Evolutionary conservation across 768 basidiomycete species (phyloP), one percentile per base, ranked within the genome.

Genomic region (Podaxis sp.): DNA sequence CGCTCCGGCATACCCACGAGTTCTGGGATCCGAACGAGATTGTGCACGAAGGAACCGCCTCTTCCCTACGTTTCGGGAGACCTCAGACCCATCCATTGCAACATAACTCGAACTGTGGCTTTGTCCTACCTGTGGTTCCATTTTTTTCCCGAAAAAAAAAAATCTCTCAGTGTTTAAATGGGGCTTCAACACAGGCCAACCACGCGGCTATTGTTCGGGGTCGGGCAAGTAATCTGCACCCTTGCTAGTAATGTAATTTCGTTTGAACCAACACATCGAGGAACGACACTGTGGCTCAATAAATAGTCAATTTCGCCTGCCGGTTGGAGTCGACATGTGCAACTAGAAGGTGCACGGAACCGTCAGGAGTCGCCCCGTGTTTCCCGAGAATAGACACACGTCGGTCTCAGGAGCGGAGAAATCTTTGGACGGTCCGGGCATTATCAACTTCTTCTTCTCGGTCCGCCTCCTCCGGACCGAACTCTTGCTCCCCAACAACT

Each of bases 401-500:
- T 46, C 19, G 56, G 40, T n/a, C 41, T 29, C 11, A 51, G 13
- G 12, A 36, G 43, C 60, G 60, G 61, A 55, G 37, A 62, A 56
- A 61, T 55, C 27, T 22, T 25, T 7, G 52, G 36, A 65, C 72
- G 72, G 72, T 58, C 72, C 72, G 72, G 62, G 36, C 47, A 47
- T 54, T 51, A 63, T 63, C 65, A 66, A 56, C 56, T 25, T 58
- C 66, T 49, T 25, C 24, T 11, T 15, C 38, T 64, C 71, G 71
- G 71, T 59, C 73, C 73, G 71, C 61, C 2, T n/a, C 9, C 59
- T 36, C 68, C 73, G 70, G 69, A 59, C 66, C 67, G 66, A 65
- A 51, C 57, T n/a, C 47, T n/a, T 8, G 38, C 53, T 24, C 59
- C 58, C 49, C 59, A 60, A 51, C 53, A 47, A 50, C 24, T 17